phyloP scores from a whole-genome alignment of 1,139 yeast genomes.

The Magnusiomyces magnusii region DNA sequence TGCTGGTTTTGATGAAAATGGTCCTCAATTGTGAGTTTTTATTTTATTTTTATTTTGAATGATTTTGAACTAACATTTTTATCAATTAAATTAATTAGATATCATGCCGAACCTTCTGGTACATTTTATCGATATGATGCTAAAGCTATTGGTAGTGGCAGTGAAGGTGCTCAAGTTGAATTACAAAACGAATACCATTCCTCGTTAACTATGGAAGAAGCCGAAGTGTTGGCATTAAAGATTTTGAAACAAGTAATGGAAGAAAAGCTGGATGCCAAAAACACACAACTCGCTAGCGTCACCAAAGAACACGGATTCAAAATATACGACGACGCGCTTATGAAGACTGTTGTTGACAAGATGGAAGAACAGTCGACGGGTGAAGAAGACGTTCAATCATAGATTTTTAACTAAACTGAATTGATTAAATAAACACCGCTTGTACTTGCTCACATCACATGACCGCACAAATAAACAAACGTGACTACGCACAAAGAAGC shows the following conservation, averaged over 20 bases:
- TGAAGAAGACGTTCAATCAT: conserved; percentile 35
- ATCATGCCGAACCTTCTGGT: conserved; percentile 99
- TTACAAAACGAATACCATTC: conserved; percentile 95
- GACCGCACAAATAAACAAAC: background rate
- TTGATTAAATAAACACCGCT: too few species aligned
- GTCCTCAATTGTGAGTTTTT: conserved; percentile 60
- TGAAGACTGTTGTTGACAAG: conserved; percentile 69
- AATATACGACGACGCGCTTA: conserved; percentile 75
- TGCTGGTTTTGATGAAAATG: conserved; percentile 94
- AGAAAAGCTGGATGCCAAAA: conserved; percentile 91
- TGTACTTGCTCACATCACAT: background rate
- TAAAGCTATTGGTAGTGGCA: conserved; percentile 97
- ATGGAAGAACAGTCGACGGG: conserved; percentile 60
- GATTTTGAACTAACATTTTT: too few species aligned
- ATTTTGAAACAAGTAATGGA: conserved; percentile 98
- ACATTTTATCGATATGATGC: conserved; percentile 97
- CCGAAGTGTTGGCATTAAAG: conserved; percentile 82
- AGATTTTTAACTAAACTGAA: too few species aligned
- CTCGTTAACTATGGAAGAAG: conserved; percentile 87
- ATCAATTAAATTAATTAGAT: conserved; percentile 10
- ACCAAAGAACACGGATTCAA: conserved; percentile 82
- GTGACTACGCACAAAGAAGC: background rate
- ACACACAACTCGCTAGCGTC: conserved; percentile 92
- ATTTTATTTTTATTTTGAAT: conserved; percentile 12
- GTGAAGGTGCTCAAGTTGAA: conserved; percentile 99